These are phyloP conservation scores for Wickerhamomyces chambardii DNA, from an alignment of 805 yeast genomes.

Conservation along the genomic window DNA sequence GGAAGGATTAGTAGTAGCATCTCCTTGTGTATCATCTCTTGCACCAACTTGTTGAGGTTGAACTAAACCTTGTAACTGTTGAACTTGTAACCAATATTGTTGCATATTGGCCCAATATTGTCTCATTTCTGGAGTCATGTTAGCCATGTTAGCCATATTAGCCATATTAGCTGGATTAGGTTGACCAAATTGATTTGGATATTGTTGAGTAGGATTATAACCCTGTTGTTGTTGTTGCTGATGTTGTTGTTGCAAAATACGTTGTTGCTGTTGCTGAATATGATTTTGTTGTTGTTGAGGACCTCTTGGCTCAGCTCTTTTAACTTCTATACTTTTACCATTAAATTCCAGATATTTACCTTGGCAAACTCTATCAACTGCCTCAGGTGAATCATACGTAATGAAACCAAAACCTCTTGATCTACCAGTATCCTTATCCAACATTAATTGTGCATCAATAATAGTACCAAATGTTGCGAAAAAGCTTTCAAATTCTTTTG, in stretches of 20 bases:
- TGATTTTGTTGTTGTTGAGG: conserved; percentile 40
- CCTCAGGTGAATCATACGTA: conserved; percentile 90
- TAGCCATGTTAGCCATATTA: conserved; percentile 1
- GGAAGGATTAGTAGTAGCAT: conserved; percentile 5
- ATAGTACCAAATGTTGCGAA: conserved; percentile 85
- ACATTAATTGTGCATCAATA: conserved; percentile 94
- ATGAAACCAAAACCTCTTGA: conserved; percentile 97
- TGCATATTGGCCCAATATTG: conserved; percentile 59
- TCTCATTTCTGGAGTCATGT: conserved; percentile 25
- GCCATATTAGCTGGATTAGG: conserved; percentile 17
- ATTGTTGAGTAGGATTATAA: neutral
- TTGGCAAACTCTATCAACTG: conserved; percentile 82
- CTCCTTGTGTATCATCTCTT: conserved; percentile 6
- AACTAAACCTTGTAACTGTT: conserved; percentile 22
- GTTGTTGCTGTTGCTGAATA: conserved; percentile 20
- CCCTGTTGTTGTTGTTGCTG: conserved; percentile 24
- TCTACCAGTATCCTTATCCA: conserved; percentile 94
- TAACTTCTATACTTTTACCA: conserved; percentile 79
- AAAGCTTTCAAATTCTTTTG: conserved; percentile 78
- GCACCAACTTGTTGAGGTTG: conserved; percentile 20
- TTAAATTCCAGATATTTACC: conserved; percentile 76
- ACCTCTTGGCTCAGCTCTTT: conserved; percentile 77
- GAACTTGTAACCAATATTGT: conserved; percentile 55
- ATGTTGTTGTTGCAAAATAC: conserved; percentile 13
- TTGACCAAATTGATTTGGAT: conserved; percentile 13